phyloP scores from a whole-genome alignment of 306 rosid genomes.

The Sechiopsis laciniata region DNA sequence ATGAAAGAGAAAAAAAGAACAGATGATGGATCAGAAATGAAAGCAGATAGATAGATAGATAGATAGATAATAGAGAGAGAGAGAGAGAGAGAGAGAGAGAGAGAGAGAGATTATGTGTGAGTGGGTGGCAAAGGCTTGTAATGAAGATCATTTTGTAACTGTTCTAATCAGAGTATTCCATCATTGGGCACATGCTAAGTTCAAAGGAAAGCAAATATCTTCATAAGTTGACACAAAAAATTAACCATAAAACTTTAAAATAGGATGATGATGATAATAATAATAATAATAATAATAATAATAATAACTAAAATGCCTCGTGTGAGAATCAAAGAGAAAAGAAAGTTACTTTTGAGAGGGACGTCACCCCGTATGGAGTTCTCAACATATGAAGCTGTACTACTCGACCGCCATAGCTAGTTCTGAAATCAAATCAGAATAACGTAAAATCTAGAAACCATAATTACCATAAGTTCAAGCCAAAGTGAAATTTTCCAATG shows the following conservation, averaged over 20 bases:
- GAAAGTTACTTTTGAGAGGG: background rate
- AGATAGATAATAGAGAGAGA: background rate
- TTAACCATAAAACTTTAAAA: background rate
- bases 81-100: conserved; percentile 3
- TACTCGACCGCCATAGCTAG: background rate
- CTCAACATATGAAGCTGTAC: background rate
- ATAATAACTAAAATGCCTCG: background rate
- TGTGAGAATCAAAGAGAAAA: background rate
- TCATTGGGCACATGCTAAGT: conserved; percentile 13
- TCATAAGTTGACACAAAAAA: background rate
- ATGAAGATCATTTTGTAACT: background rate
- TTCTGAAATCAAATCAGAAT: background rate
- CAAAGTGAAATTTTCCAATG: background rate
- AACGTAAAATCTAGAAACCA: background rate
- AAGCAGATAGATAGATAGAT: background rate
- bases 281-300: background rate
- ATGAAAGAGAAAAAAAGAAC: background rate
- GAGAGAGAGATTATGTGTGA: background rate
- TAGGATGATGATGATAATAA: too few species aligned
- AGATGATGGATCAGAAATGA: background rate
- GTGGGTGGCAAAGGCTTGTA: conserved; percentile 19
- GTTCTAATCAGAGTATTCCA: conserved; percentile 8
- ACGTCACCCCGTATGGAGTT: background rate
- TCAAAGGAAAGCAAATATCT: background rate
- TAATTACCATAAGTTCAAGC: background rate